Base-by-base conservation (phyloP, 2,329 filamentous ascomycete genomes). In the Pseudocercospora vitis region DNA sequence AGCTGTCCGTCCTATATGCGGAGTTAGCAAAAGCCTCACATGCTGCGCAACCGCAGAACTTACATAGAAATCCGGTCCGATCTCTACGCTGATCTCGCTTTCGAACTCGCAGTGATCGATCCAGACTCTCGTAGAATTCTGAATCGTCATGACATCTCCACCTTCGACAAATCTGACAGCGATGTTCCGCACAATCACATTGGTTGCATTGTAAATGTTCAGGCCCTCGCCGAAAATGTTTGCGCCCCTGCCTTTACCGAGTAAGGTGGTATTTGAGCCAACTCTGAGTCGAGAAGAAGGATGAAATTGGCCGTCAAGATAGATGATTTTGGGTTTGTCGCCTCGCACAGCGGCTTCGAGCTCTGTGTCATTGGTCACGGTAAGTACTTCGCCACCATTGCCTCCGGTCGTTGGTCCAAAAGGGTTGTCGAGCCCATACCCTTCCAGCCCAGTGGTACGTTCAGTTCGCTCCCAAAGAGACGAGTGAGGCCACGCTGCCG, bases 21-120 rank as follows among this genome's bases (percentile, higher is more conserved):
- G 7, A 8, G 26, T 50, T 2, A 24, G 7, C 33, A 39, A 18
- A 14, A 29, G 29, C 14, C 11, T n/a, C 11, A 7, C 26, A 6
- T 29, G 26, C 6, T 6, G 6, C 11, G 6, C 26, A 29, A 29
- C 26, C 26, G 26, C 6, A 6, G 26, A 11, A 33, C 51, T 33
- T 7, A 53, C 58, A 40, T 74, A 57, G 37, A 53, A 61, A 33
- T 61, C 59, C 1, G 59, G 59, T 4, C 61, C 59, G 24, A 62
- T 28, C 39, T 60, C 58, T 9, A 58, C 48, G 31, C 63, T 59
- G 7, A 76, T 67, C 35, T 76, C 73, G 1, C 70, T 74, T n/a
- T 67, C 61, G 56, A 78, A 76, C 59, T 78, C 76, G 42, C 75
- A 76, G 59, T 78, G 76, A 47, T 78, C 76, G 19, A 78, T 64